Base-by-base conservation (phyloP, 495 filamentous ascomycete species). In the Neurospora tetrasperma region DNA sequence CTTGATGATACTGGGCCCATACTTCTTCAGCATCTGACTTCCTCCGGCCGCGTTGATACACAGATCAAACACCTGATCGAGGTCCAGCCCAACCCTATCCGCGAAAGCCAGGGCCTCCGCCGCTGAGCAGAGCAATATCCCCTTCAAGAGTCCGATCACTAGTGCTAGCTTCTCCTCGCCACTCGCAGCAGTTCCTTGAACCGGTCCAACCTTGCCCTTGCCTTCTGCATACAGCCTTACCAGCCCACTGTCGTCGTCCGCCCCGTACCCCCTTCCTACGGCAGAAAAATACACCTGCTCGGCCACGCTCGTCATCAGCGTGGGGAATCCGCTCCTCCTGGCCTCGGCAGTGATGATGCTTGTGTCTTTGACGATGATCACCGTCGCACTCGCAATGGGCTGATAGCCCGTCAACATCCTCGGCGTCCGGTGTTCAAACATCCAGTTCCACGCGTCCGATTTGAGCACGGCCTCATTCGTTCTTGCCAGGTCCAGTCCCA, bases 291-390 rank as follows among this genome's bases (percentile, higher is more conserved):
- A 94, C 23, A 90, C 85, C 79, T 93, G 89, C 79, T 94, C 91
- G 9, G 92, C 90, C 0, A 84, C 86, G n/a, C 86, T 87, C 62
- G 87, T 86, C 75, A 96, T 85, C n/a, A 91, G 90, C n/a, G 88
- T 87, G 0, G 90, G 87, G 78, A 92, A 93, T 11, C 83, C 80
- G 46, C 83, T 78, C 70, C 87, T 80, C 42, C 90, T 83, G 9
- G 88, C 90, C 69, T 88, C 90, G 18, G 88, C 86, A 31, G 90
- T 94, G 75, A 96, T 92, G 79, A 96, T 96, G 18, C 88, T 85
- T 69, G 90, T 89, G 82, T 96, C 93, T 82, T 96, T 96, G 39
- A 91, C 77, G 72, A 96, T 94, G 77, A 94, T 94, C 39, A 85
- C 88, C 75, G 93, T 78, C 3, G 92, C 92, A 77, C 89, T 91